phyloP scores from a whole-genome alignment of 208 protist genomes.

The Leishmania amazonensis region DNA sequence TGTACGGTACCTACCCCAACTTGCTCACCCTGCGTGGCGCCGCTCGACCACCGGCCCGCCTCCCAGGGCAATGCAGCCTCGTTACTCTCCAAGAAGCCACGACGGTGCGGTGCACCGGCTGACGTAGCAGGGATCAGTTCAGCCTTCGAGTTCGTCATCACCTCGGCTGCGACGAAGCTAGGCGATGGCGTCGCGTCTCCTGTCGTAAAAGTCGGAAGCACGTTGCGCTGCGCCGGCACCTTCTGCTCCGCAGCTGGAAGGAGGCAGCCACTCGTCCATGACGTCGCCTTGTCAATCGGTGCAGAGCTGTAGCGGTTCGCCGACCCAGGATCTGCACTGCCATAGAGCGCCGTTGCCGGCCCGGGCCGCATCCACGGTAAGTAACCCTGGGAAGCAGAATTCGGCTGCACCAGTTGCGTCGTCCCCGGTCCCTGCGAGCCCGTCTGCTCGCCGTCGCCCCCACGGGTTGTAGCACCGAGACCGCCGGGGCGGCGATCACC shows the following conservation, averaged over 20 bases:
- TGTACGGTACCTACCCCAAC: too few relatives aligned
- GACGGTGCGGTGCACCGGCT: not conserved
- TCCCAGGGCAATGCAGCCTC: not conserved
- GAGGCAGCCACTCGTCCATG: not conserved
- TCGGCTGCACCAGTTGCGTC: not conserved
- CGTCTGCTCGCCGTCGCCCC: not conserved
- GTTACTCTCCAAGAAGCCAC: not conserved
- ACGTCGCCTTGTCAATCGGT: constrained; percentile 5
- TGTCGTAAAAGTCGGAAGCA: not conserved
- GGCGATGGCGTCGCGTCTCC: not conserved
- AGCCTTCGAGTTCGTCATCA: not conserved
- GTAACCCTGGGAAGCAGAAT: not conserved
- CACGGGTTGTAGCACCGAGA: not conserved
- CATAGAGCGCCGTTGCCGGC: too few relatives aligned
- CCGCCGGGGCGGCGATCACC: not conserved
- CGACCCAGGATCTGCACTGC: not conserved
- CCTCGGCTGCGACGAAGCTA: not conserved
- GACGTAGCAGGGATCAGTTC: not conserved
- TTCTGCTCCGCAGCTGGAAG: not conserved
- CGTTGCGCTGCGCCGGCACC: not conserved
- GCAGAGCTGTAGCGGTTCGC: constrained; percentile 15
- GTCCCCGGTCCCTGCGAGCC: not conserved
- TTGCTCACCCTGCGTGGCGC: not conserved
- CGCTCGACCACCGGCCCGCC: not conserved
- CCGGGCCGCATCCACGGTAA: not conserved